Percentiles rank a stretch among this genome's conserved stretches.
Evolutionary conservation across 129 eudicot genomes (phyloP).

Genomic region (Tanacetum coccineum): DNA sequence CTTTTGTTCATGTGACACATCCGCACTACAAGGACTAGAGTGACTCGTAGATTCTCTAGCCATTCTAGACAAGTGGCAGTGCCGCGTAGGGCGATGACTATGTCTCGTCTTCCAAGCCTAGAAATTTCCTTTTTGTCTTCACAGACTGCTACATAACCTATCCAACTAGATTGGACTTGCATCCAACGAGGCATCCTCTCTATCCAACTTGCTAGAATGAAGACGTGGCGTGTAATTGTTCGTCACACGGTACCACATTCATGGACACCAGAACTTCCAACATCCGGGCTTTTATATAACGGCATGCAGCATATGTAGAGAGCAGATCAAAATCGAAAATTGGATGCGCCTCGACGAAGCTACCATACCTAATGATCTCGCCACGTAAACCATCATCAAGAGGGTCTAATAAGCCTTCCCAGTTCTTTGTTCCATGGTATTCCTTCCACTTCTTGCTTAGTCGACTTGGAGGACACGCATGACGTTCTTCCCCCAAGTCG

Average conservation of each 20-base stretch:
- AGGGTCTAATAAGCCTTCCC: slow-evolving; percentile 91
- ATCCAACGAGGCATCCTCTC: slow-evolving; percentile 50
- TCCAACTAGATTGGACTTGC: slow-evolving; percentile 67
- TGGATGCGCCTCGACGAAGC: slow-evolving; percentile 72
- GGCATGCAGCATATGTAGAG: slow-evolving; percentile 46
- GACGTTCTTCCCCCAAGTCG: slow-evolving; percentile 2
- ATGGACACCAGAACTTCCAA: slow-evolving; percentile 41
- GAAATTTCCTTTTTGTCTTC: slow-evolving; percentile 53
- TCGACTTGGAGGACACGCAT: neutral
- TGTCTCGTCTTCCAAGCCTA: slow-evolving; percentile 71
- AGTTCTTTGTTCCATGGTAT: slow-evolving; percentile 60
- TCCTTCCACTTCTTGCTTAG: slow-evolving; percentile 62
- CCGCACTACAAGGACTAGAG: slow-evolving; percentile 30
- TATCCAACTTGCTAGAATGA: slow-evolving; percentile 67
- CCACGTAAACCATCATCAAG: slow-evolving; percentile 58
- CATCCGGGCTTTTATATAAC: slow-evolving; percentile 30
- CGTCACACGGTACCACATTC: slow-evolving; percentile 52
- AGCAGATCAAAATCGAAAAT: slow-evolving; percentile 48
- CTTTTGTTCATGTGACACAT: neutral
- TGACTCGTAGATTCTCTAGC: slow-evolving; percentile 82
- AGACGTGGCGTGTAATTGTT: slow-evolving; percentile 62
- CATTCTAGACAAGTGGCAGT: slow-evolving; percentile 78
- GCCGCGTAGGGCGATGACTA: slow-evolving; percentile 76
- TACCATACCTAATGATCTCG: slow-evolving; percentile 73
- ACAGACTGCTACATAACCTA: slow-evolving; percentile 78